Percentiles rank a stretch among this genome's conserved stretches.
Evolutionary conservation across 2,329 filamentous ascomycete species (phyloP).

Genomic region (Aspergillus latus): DNA sequence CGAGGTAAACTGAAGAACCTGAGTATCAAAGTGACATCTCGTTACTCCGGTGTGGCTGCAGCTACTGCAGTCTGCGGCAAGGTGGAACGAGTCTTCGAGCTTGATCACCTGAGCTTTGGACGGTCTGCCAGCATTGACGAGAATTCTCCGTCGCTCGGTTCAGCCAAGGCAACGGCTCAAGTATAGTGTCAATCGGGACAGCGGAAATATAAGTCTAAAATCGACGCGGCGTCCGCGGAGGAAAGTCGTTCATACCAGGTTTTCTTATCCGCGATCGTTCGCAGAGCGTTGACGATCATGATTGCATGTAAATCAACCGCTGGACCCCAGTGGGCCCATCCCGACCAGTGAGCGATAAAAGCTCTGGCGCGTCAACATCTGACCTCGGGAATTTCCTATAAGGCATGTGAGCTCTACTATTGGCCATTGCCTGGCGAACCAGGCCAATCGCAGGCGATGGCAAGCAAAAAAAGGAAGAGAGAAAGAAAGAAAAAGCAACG

Average conservation of each 20-base stretch:
- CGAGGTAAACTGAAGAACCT: neutral
- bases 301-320: conserved; percentile 3
- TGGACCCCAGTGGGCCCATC: neutral
- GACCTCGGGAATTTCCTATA: conserved; percentile 17
- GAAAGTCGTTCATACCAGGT: conserved; percentile 3
- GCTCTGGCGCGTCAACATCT: neutral
- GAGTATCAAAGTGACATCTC: neutral
- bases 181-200: conserved; percentile 10
- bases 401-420: conserved; percentile 10
- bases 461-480: neutral
- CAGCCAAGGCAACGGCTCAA: no score
- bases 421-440: conserved; percentile 3
- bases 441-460: conserved; percentile 2
- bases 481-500: no score
- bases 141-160: conserved; percentile 10
- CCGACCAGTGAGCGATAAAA: neutral
- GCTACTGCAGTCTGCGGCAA: conserved; percentile 18
- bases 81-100: conserved; percentile 20
- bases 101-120: conserved; percentile 18
- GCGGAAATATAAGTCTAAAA: neutral
- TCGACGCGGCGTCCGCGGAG: neutral
- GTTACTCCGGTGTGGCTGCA: conserved; percentile 32
- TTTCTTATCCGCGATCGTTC: neutral
- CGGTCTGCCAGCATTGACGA: conserved; percentile 18
- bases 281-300: conserved; percentile 1